Evolutionary conservation across 371 early-diverging fungal species (phyloP), one percentile per base, ranked within the genome.

Genomic region (Syncephalastrum monosporum): DNA sequence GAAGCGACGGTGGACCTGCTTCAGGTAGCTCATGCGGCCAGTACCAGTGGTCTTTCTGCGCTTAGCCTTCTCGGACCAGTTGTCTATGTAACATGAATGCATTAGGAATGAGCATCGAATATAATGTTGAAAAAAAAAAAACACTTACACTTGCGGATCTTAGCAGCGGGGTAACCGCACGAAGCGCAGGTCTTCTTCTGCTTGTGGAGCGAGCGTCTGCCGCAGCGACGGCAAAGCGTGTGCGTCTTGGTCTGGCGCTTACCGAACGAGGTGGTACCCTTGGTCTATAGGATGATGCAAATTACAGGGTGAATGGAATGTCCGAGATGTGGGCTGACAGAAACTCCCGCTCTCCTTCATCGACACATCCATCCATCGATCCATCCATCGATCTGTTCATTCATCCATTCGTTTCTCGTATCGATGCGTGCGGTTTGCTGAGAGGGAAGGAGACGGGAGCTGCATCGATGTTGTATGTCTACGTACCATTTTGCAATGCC

Each of bases 181-280:
- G 91, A 90, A 68, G 99, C 93, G 83, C 99, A 99, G 60, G 92
- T 93, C 90, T 96, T 93, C 94, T 98, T 99, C 84, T 99, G 98
- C 89, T 94, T 96, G 91, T 99, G 99, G 92, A 95, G 99, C 60
- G 98, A 85, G 67, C 96, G 94, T 68, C 89, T 89, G 56, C 99
- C 99, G 84, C 99, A 99, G 71, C 99, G 91, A 74, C 91, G 86
- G 91, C 99, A 99, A 73, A 98, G 85, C 53, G 92, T 91, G 93
- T 98, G 99, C 65, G 98, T 91, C 90, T 98, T 97, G 87, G 92
- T 96, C 90, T 99, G 97, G 75, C 97, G 94, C 85, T 96, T 99
- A 93, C 99, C 99, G 86, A 99, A 96, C 78, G 96, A 92, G 73
- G 94, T 87, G 75, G 99, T 99, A 92, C 99, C 99, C 91, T 99